Conservation (phyloP, 495 filamentous ascomycete species). For the Aspergillus coremiiformis region DNA sequence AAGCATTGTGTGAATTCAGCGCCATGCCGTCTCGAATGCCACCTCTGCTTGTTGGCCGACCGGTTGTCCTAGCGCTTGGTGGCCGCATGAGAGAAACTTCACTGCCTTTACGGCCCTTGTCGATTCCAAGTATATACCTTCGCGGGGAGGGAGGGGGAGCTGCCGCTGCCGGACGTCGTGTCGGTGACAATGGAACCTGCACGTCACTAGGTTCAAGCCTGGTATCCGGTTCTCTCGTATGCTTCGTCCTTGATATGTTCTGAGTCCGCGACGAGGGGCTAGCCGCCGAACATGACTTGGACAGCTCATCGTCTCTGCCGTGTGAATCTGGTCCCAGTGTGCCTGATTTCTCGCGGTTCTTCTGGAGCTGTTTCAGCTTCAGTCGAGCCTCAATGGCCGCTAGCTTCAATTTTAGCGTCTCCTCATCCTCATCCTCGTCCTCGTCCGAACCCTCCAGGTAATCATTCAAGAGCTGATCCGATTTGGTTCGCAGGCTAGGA, state of each 20-base stretch:
- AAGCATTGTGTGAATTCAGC: constrained; percentile 18
- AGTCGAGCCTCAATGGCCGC: constrained; percentile 79
- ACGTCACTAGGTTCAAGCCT: constrained; percentile 35
- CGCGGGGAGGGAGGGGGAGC: constrained; percentile 65
- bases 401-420: constrained; percentile 74
- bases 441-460: constrained; percentile 33
- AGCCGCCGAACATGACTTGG: constrained; percentile 21
- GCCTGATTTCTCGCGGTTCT: constrained; percentile 36
- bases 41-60: constrained; percentile 29
- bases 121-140: constrained; percentile 76
- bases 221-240: constrained; percentile 15
- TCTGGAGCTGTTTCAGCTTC: constrained; percentile 81
- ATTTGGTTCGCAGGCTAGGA: constrained; percentile 31
- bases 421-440: constrained; percentile 79
- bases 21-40: constrained; percentile 22
- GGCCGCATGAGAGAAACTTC: constrained; percentile 82
- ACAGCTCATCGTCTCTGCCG: constrained; percentile 16
- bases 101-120: constrained; percentile 72
- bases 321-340: constrained; percentile 18
- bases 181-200: constrained; percentile 78
- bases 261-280: constrained; percentile 18
- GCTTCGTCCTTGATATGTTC: constrained; percentile 14
- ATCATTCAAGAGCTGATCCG: constrained; percentile 27
- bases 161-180: constrained; percentile 40
- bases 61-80: constrained; percentile 29